A percentile compares a stretch with the other conserved stretches of the same genome.
Evolutionary conservation across 1,284 basidiomycete species (phyloP).

Genomic region (Ceratobasidium sp.): DNA sequence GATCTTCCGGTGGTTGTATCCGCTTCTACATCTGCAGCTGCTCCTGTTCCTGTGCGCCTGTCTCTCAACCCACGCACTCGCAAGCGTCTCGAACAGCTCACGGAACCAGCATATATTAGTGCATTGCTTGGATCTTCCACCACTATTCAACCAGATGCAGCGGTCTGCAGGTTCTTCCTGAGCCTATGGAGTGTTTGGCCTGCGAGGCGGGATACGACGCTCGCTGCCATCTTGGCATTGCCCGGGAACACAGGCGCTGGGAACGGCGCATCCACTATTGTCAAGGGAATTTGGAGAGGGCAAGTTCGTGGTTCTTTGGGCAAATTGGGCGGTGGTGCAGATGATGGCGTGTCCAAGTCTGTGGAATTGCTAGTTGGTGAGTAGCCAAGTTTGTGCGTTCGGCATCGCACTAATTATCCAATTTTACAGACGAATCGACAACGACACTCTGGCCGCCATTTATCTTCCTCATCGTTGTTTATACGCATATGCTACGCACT

Average conservation of each 20-base stretch:
- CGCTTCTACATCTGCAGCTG: conserved; percentile 49
- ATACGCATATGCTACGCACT: conserved; percentile 86
- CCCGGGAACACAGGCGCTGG: conserved; percentile 20
- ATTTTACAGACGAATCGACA: conserved; percentile 54
- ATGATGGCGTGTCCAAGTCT: conserved; percentile 47
- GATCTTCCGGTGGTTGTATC: conserved; percentile 53
- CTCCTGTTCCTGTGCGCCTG: conserved; percentile 53
- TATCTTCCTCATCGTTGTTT: conserved; percentile 84
- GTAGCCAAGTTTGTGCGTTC: conserved; percentile 17
- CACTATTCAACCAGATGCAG: conserved; percentile 57
- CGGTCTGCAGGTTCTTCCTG: conserved; percentile 65
- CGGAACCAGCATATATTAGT: conserved; percentile 63
- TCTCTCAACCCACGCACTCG: conserved; percentile 65
- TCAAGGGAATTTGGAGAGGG: conserved; percentile 78
- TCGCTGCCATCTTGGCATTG: conserved; percentile 54
- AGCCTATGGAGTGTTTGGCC: conserved; percentile 70
- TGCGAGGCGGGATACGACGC: conserved; percentile 61
- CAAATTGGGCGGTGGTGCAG: conserved; percentile 60
- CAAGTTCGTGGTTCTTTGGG: conserved; percentile 71
- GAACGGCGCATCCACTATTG: conserved; percentile 61
- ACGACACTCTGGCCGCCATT: conserved; percentile 70
- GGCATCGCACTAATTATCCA: neutral
- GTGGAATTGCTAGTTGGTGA: conserved; percentile 49
- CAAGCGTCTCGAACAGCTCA: conserved; percentile 65
- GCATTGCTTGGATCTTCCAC: conserved; percentile 57